Conservation (phyloP, 768 basidiomycete genomes). For the Neoboletus magnificus region DNA sequence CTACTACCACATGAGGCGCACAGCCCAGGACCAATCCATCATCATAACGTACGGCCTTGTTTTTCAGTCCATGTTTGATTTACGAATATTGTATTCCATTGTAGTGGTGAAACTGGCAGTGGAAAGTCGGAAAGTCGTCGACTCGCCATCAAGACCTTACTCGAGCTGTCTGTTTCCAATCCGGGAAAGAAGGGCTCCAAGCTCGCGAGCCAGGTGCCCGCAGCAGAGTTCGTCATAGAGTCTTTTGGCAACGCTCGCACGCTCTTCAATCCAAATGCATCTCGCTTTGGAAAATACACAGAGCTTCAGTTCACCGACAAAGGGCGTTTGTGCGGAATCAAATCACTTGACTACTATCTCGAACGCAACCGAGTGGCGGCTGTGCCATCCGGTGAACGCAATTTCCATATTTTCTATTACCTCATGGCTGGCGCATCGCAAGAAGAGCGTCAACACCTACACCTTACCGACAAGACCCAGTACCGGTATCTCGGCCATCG, state of each 20-base stretch:
- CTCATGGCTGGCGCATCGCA: constrained; percentile 85
- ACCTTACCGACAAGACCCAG: constrained; percentile 72
- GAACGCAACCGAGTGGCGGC: constrained; percentile 88
- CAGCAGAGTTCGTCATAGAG: constrained; percentile 94
- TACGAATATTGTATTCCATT: constrained; percentile 6
- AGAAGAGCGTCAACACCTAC: constrained; percentile 88
- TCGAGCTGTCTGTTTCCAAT: constrained; percentile 86
- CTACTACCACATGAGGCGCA: constrained; percentile 95
- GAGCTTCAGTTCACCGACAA: constrained; percentile 96
- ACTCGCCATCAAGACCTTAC: constrained; percentile 85
- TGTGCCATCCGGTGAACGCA: constrained; percentile 87
- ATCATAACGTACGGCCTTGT: constrained; percentile 67
- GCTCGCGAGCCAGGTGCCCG: constrained; percentile 80
- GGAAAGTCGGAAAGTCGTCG: constrained; percentile 92
- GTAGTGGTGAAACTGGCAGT: constrained; percentile 86
- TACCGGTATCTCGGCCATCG: constrained; percentile 88
- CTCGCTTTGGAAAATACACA: constrained; percentile 96
- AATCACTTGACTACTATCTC: constrained; percentile 95
- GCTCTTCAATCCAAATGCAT: constrained; percentile 91
- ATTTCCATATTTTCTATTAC: constrained; percentile 98
- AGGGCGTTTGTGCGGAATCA: constrained; percentile 83
- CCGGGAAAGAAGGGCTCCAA: constrained; percentile 94
- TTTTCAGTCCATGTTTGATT: not conserved
- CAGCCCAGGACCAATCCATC: constrained; percentile 88
- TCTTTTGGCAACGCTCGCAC: constrained; percentile 92